Base-by-base conservation (phyloP, 1,284 basidiomycete species). In the Violaceomyces palustris region DNA sequence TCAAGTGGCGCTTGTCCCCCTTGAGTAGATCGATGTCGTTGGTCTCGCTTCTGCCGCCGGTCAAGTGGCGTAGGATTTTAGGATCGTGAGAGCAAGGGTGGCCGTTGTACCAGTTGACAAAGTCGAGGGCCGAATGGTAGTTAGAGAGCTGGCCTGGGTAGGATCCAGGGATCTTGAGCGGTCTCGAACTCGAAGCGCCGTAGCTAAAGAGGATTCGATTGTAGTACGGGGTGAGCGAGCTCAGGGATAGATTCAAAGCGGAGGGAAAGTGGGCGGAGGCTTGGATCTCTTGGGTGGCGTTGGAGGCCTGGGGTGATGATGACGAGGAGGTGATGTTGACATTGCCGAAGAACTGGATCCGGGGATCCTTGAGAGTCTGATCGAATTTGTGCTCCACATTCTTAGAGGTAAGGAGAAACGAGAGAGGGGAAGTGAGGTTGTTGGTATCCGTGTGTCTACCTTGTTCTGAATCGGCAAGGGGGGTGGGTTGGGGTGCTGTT, bases 311-410 rank as follows among this genome's bases (percentile, higher is more conserved):
- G n/a, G n/a, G n/a, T n/a, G n/a, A n/a, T n/a, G n/a, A n/a, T n/a
- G n/a, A n/a, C 4, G n/a, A 24, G 6, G 48, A 19, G 0, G 80
- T 82, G 35, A 97, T 76, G 45, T 87, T 83, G 31, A 94, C 84
- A 67, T 97, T 97, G 35, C 94, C 94, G 71, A 93, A 93, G 76
- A 92, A 73, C 9, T 56, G 47, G 31, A 73, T 45, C 18, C 69
- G 48, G 1, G 67, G 53, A 35, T 72, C 67, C 5, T 50, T 44
- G 1, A 64, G 61, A 18, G 70, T 62, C 84, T 31, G 22, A 6
- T 91, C 88, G 61, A 98, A 99, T 75, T 94, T 97, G 76, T 94
- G 82, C 33, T 87, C 89, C 75, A 92, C 96, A 74, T 99, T 99
- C 91, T 96, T 60, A 23, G 30, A 17, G 27, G 21, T 37, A 22